phyloP scores from a whole-genome alignment of 2,329 filamentous ascomycete genomes.

The Alternaria gaisen region DNA sequence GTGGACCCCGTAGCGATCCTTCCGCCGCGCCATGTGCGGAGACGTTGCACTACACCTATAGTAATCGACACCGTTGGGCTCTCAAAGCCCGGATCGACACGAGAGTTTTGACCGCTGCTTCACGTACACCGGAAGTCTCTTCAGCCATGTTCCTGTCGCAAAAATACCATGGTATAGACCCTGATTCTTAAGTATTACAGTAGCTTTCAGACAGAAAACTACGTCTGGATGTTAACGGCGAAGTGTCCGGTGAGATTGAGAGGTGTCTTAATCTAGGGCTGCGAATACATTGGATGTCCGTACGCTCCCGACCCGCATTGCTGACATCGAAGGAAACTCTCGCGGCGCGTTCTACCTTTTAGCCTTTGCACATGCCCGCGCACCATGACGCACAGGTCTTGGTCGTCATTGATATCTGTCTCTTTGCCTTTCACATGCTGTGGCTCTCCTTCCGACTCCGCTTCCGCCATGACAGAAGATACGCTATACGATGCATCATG shows the following conservation, averaged over 20 bases:
- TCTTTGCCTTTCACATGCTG: not conserved
- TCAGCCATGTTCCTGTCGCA: not conserved
- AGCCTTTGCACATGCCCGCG: not conserved
- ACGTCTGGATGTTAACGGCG: not conserved
- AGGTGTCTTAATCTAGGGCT: not conserved
- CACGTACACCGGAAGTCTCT: not conserved
- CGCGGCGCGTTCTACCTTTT: not conserved
- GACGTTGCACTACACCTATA: not conserved
- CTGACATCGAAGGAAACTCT: not conserved
- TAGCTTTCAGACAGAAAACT: not conserved
- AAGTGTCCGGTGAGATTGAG: not conserved
- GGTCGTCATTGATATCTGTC: not conserved
- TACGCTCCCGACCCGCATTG: not conserved
- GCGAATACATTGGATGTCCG: not conserved
- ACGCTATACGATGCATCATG: not conserved
- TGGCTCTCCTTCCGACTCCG: not conserved
- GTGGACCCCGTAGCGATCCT: not conserved
- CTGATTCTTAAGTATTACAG: not conserved
- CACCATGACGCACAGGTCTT: not conserved
- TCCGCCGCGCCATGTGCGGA: not conserved
- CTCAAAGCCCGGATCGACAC: not conserved
- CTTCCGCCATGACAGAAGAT: not conserved
- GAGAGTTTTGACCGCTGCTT: constrained; percentile 9
- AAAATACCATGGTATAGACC: not conserved
- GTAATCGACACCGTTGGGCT: not conserved